A percentile compares a stretch with the other conserved stretches of the same genome.
phyloP scores from a whole-genome alignment of 78 protist species.

The Tieghemostelium lacteum region DNA sequence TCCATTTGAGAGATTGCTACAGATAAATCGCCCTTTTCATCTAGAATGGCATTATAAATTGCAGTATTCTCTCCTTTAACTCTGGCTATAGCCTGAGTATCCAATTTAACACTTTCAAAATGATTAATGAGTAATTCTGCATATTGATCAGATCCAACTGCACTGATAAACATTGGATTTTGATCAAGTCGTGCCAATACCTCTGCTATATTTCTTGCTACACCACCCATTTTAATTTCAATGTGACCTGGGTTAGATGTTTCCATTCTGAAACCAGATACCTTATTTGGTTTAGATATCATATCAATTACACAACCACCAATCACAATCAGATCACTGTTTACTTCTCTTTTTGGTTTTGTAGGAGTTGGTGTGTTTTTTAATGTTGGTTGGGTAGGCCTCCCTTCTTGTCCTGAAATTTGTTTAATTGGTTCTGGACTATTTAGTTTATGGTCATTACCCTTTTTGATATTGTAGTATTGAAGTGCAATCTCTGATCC shows the following conservation, averaged over 20 bases:
- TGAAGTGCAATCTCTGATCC: conserved; percentile 90
- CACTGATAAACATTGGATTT: conserved; percentile 54
- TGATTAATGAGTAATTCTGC: conserved; percentile 13
- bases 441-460: too few species aligned
- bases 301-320: conserved; percentile 74
- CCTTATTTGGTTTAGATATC: conserved; percentile 37
- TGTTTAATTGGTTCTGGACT: not conserved
- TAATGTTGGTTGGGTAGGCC: not conserved
- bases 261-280: conserved; percentile 17
- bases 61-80: conserved; percentile 28
- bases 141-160: conserved; percentile 60
- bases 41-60: conserved; percentile 77
- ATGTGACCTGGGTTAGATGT: conserved; percentile 52
- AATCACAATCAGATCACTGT: conserved; percentile 12
- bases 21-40: conserved; percentile 53
- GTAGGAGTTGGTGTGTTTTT: not conserved
- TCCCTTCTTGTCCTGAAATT: not conserved
- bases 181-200: conserved; percentile 7
- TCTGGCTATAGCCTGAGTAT: not conserved
- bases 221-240: conserved; percentile 75
- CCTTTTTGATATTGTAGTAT: not conserved
- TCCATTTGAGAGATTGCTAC: conserved; percentile 79
- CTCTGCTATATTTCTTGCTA: conserved; percentile 79
- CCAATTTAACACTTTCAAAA: conserved; percentile 9
- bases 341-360: not conserved